phyloP scores from a whole-genome alignment of 495 filamentous ascomycete species.

The Tricharina praecox region DNA sequence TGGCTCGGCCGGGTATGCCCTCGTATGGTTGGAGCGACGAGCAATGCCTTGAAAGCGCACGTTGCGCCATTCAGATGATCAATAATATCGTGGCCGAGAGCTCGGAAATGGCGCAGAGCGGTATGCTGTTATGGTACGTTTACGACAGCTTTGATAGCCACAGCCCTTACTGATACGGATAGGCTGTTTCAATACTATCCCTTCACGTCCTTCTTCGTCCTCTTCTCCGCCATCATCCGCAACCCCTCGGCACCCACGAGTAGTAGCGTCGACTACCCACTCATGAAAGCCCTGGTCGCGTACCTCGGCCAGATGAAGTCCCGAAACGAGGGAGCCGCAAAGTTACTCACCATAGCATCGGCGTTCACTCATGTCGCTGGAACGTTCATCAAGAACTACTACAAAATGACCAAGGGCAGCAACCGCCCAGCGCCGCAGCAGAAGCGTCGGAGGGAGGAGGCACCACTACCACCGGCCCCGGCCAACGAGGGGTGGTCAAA shows the following conservation, averaged over 20 bases:
- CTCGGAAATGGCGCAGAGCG: conserved; percentile 18
- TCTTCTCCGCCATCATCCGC: conserved; percentile 32
- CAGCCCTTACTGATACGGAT: not conserved
- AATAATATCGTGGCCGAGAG: conserved; percentile 18
- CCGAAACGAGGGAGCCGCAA: conserved; percentile 19
- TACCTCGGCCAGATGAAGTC: conserved; percentile 18
- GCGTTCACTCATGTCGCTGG: conserved; percentile 24
- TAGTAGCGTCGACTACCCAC: conserved; percentile 12
- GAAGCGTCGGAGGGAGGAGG: not conserved
- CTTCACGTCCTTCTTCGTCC: conserved; percentile 28
- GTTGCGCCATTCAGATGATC: conserved; percentile 19
- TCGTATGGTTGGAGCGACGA: conserved; percentile 15
- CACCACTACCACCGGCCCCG: not conserved
- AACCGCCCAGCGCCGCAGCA: not conserved
- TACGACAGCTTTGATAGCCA: not conserved
- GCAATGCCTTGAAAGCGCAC: conserved; percentile 18
- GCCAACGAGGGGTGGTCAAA: not conserved
- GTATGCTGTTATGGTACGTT: conserved; percentile 24
- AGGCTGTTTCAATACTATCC: conserved; percentile 27
- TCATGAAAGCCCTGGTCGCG: conserved; percentile 22
- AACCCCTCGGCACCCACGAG: conserved; percentile 29
- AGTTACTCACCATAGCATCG: conserved; percentile 22
- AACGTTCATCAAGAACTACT: conserved; percentile 24
- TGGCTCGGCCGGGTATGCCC: conserved; percentile 17
- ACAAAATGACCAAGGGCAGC: conserved; percentile 1